Conservation (phyloP, 192 early-diverging fungal genomes). For the Coemansia sp. region DNA sequence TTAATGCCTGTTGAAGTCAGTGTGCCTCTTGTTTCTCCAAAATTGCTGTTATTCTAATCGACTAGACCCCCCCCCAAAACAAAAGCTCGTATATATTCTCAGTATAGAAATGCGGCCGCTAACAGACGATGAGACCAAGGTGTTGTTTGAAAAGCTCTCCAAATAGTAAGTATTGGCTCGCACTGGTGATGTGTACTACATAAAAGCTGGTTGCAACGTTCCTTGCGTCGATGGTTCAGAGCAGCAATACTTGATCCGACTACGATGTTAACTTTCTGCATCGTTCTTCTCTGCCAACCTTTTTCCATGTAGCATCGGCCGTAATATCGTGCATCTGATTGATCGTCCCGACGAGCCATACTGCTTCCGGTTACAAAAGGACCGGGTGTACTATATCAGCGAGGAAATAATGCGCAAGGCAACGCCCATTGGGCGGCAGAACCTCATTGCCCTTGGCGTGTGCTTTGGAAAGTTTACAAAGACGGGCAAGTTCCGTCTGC, state of each 20-base stretch:
- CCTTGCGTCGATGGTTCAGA: too few relatives aligned
- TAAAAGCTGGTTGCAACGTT: too few relatives aligned
- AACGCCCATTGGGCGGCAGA: slow-evolving; percentile 76
- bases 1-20: too few relatives aligned
- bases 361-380: slow-evolving; percentile 93
- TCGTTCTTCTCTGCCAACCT: too few relatives aligned
- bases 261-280: too few relatives aligned
- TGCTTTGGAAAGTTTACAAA: slow-evolving; percentile 99
- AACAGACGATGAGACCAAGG: slow-evolving; percentile 96
- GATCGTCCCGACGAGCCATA: slow-evolving; percentile 95
- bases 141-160: slow-evolving; percentile 95
- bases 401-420: slow-evolving; percentile 92
- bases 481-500: slow-evolving; percentile 93
- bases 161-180: slow-evolving; percentile 80
- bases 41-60: background rate
- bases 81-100: background rate
- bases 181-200: too few relatives aligned
- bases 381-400: slow-evolving; percentile 95
- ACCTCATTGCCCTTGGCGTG: slow-evolving; percentile 88
- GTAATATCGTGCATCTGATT: slow-evolving; percentile 92
- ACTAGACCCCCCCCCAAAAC: background rate
- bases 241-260: too few relatives aligned
- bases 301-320: slow-evolving; percentile 66
- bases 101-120: slow-evolving; percentile 80
- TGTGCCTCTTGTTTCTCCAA: background rate